Evolutionary conservation across 169 alveolate genomes (phyloP), one percentile per base, ranked within the genome.

Genomic region (Plasmodium berghei): DNA sequence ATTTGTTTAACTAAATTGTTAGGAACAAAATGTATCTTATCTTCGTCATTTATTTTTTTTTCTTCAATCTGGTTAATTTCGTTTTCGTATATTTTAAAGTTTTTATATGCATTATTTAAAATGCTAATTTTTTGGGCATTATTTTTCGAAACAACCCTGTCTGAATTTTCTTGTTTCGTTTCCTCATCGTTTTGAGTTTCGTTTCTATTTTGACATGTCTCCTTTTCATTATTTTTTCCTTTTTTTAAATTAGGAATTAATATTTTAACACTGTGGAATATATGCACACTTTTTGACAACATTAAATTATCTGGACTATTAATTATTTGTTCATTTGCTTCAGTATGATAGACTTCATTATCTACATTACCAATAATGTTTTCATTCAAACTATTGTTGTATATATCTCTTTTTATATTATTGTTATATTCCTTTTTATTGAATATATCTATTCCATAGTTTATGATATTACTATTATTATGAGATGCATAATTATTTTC

Each of bases 221-320:
- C 59, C 59, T 49, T 10, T 49, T 49, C 59, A 49, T 49, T 49
- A 45, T 9, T 59, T 16, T 67, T n/a, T 8, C 16, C 34, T 70
- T n/a, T 6, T 5, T 49, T 20, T 70, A 22, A 48, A 24, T 58
- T 48, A 6, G 89, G 89, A 10, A 56, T 18, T 77, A 77, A 77
- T 77, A 77, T 77, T 77, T 77, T 63, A 69, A 77, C n/a, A 58
- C 71, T 77, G 22, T 77, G 89, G 59, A 63, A 64, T 20, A 77
- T 77, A n/a, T 77, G 77, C 16, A 75, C 24, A 24, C 40, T 77
- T 58, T 77, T 77, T 42, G 89, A 49, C 6, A 77, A n/a, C 9
- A 46, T 6, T 16, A 77, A 63, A 24, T 77, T 77, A 10, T 34
- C 40, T 42, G 71, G 12, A 58, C 24, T 16, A 18, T 10, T 40